Evolutionary conservation across 495 filamentous ascomycete genomes (phyloP), one percentile per base, ranked within the genome.

Genomic region (Staphylotrichum longicolle): DNA sequence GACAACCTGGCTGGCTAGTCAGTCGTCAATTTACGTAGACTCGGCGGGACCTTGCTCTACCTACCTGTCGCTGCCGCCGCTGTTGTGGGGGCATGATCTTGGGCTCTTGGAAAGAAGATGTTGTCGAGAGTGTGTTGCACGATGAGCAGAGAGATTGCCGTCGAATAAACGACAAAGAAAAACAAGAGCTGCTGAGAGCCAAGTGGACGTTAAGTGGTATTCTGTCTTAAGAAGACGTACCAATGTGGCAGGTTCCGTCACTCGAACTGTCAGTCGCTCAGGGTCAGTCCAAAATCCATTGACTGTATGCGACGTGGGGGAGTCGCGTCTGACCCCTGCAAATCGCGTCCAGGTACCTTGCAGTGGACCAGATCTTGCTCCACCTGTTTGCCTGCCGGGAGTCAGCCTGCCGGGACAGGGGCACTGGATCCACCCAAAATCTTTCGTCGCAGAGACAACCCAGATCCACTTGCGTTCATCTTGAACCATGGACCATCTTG

Each of bases 401-500:
- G 20, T 27, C 20, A 7, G 35, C 10, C 4, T 3, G 32, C 42
- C 7, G 8, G 33, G 44, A 37, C 20, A 15, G 50, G 30, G 20
- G 11, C 4, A 11, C 8, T 40, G 35, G 70, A 66, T 62, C 70
- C 70, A 72, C 70, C 58, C 54, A 67, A 72, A 72, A 66, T 62
- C 52, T 52, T 68, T 60, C 34, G 54, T 58, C 54, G 62, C 57
- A 57, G 45, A 48, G n/a, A 51, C 45, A 3, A 30, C 37, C 27
- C 30, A 52, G 47, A 34, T 63, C 56, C 59, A 54, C 59, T 42
- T 55, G 34, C 34, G 20, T 27, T 35, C 32, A 11, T 39, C 42
- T 42, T 37, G 20, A 3, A 11, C 15, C 4, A 57, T 48, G 55
- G 45, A 35, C 11, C 8, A 32, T 12, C 39, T 45, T 12, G 9